These are phyloP conservation scores for Beauveria caledonica DNA, from an alignment of 2,329 filamentous ascomycete genomes.

Conservation along the genomic window DNA sequence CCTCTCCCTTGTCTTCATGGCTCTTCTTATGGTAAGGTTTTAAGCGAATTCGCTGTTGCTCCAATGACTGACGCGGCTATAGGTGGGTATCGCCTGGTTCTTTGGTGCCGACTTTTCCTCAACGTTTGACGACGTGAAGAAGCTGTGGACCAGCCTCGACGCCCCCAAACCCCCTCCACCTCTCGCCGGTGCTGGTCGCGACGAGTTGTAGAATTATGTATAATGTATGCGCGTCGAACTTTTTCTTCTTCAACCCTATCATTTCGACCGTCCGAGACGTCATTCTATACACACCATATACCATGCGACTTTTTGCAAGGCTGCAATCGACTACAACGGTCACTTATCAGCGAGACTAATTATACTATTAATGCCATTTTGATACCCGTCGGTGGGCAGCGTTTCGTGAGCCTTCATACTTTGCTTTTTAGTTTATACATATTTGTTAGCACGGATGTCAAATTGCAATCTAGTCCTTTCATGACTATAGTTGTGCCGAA, in stretches of 20 bases:
- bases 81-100: slow-evolving; percentile 72
- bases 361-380: slow-evolving; percentile 11
- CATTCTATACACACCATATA: not conserved
- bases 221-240: not conserved
- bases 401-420: not conserved
- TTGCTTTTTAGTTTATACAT: not conserved
- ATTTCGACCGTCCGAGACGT: not conserved
- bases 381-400: not conserved
- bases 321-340: not conserved
- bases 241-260: slow-evolving; percentile 1
- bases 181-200: slow-evolving; percentile 20
- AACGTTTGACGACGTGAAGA: slow-evolving; percentile 20
- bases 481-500: slow-evolving; percentile 97
- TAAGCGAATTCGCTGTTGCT: slow-evolving; percentile 12
- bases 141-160: slow-evolving; percentile 15
- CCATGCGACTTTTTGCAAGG: not conserved
- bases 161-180: slow-evolving; percentile 16
- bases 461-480: slow-evolving; percentile 85
- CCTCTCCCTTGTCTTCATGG: slow-evolving; percentile 61
- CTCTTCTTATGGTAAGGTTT: slow-evolving; percentile 65
- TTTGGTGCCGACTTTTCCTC: slow-evolving; percentile 75
- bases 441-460: slow-evolving; percentile 85
- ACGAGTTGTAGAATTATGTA: slow-evolving; percentile 26
- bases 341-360: not conserved
- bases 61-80: slow-evolving; percentile 8